Evolutionary conservation across 2,329 filamentous ascomycete species (phyloP), one percentile per base, ranked within the genome.

Genomic region (Cladophialophora yegresii): DNA sequence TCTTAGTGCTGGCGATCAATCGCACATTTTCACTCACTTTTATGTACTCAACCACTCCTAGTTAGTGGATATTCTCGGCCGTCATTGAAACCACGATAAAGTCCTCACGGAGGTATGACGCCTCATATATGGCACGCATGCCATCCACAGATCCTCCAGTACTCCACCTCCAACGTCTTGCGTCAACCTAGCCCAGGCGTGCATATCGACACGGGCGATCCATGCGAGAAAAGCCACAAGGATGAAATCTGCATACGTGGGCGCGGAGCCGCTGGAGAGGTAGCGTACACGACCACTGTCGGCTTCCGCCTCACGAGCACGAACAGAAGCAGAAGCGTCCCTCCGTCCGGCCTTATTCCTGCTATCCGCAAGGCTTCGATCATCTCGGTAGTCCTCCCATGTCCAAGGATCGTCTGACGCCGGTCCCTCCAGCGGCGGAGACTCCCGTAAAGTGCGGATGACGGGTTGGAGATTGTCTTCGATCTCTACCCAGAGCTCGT

Each of bases 171-270:
- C 58, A 4, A 54, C 20, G 9, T 54, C 8, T 4, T 54, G 33
- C 30, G 50, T 61, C 30, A 59, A 12, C 30, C 61, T 40, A 16
- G 32, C 55, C 47, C 30, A 59, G 12, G 32, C 55, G 26, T 54
- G 32, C 55, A 47, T 54, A 30, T 59, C 55, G 22, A 63, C 49
- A 8, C 61, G 61, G 33, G 55, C 45, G 36, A 59, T 58, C 61
- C 61, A 63, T 6, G 61, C 61, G 26, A 63, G 54, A 20, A 54
- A 63, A 3, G 54, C 61, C 55, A 63, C 54, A 26, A 63, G 32
- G 16, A 59, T 50, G 26, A 63, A 63, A 22, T 59, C 61, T 10
- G 61, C 54, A 28, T 63, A 63, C 20, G 45, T 40, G 13, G 61
- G 61, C 7, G 12, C 28, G 16, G 45, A 22, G 1, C 26, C 49